Percentiles rank a stretch among this genome's conserved stretches.
These are phyloP conservation scores for Ceratocystis eucalypticola DNA, from an alignment of 2,329 filamentous ascomycete species.

Conservation along the genomic window DNA sequence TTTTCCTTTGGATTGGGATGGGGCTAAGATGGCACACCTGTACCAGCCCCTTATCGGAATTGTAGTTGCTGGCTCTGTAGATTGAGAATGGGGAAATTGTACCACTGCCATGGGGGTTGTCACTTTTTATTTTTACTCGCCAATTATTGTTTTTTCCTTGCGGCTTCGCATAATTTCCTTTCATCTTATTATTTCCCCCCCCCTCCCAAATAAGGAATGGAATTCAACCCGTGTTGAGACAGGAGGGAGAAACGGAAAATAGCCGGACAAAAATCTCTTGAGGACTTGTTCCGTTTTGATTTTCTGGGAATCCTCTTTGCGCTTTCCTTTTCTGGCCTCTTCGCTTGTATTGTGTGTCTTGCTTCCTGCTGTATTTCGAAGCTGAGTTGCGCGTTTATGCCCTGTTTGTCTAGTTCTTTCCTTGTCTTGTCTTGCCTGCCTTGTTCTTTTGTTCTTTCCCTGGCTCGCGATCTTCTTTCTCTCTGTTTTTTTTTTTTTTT, in stretches of 20 bases:
- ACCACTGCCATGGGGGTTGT: too few species aligned
- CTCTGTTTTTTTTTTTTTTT: not conserved
- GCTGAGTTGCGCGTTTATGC: not conserved
- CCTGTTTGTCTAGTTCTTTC: slow-evolving; percentile 1
- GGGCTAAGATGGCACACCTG: not conserved
- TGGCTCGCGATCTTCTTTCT: not conserved
- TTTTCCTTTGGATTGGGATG: not conserved
- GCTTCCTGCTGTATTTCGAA: not conserved
- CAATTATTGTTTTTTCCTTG: not conserved
- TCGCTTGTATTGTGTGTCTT: slow-evolving; percentile 2
- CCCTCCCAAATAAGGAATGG: not conserved
- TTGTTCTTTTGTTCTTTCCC: not conserved
- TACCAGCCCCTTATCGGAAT: not conserved
- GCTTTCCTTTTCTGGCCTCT: not conserved
- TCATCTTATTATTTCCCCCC: not conserved
- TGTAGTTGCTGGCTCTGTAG: not conserved
- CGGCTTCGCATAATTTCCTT: not conserved
- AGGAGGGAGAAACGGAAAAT: not conserved
- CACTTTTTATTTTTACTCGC: not conserved
- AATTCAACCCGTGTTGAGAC: not conserved
- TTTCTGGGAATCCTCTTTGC: not conserved
- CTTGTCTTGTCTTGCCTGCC: slow-evolving; percentile 1
- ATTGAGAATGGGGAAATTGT: too few species aligned
- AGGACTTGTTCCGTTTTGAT: not conserved
- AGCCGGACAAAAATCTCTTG: not conserved